Percentiles rank a stretch among this genome's conserved stretches.
Evolutionary conservation across 192 early-diverging fungal genomes (phyloP).

Genomic region (Gorgonomyces haynaldii): DNA sequence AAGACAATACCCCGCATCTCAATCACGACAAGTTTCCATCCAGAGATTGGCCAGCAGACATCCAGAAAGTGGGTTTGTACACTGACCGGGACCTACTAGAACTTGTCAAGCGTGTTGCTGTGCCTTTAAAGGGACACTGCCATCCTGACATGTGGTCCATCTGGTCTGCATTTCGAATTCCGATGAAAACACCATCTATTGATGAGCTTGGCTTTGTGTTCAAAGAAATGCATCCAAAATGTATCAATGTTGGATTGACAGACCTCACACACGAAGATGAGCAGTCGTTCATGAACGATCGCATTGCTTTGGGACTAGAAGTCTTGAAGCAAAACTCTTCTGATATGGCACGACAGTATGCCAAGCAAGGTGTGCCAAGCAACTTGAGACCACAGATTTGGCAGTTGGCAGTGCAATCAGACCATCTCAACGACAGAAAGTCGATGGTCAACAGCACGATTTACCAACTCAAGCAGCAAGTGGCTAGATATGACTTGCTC

Average conservation of each 20-base stretch:
- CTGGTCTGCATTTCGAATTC: not conserved
- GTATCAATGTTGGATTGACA: not conserved
- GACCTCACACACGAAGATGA: conserved; percentile 4
- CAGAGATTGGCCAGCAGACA: not conserved
- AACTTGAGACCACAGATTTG: conserved; percentile 26
- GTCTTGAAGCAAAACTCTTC: conserved; percentile 8
- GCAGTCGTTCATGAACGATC: conserved; percentile 9
- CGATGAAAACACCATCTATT: not conserved
- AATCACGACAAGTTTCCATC: conserved; percentile 3
- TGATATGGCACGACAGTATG: conserved; percentile 12
- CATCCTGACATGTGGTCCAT: not conserved
- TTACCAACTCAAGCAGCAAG: conserved; percentile 14
- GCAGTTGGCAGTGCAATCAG: conserved; percentile 32
- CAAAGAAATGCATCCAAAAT: not conserved
- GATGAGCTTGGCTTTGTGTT: not conserved
- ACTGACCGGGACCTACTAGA: conserved; percentile 27
- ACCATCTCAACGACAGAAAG: conserved; percentile 1
- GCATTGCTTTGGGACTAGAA: conserved; percentile 11
- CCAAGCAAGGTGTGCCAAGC: conserved; percentile 28
- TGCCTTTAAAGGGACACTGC: not conserved
- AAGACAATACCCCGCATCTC: not conserved
- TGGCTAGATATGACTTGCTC: conserved; percentile 27
- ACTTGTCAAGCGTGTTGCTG: conserved; percentile 4
- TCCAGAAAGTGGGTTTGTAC: conserved; percentile 19
- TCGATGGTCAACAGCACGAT: conserved; percentile 1